These are phyloP conservation scores for Diaporthe citriasiana DNA, from an alignment of 2,329 filamentous ascomycete species.

Conservation along the genomic window DNA sequence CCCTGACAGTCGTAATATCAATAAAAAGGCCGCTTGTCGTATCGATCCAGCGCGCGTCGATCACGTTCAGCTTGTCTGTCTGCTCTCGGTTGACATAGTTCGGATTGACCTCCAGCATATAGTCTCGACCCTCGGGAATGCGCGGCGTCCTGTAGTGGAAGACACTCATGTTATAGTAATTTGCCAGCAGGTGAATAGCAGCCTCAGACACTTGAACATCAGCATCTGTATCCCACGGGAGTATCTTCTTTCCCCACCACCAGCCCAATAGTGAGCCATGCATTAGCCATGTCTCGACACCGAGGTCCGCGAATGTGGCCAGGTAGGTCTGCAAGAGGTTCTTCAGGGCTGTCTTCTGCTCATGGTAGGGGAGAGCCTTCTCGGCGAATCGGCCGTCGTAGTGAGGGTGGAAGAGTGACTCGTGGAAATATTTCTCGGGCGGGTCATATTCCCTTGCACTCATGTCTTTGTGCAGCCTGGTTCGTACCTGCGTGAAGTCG, in stretches of 20 bases:
- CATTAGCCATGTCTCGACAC: constrained; percentile 85
- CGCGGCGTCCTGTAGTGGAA: constrained; percentile 59
- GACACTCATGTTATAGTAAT: constrained; percentile 74
- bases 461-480: constrained; percentile 48
- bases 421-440: constrained; percentile 55
- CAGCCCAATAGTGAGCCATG: constrained; percentile 88
- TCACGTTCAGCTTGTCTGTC: constrained; percentile 57
- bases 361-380: constrained; percentile 62
- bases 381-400: constrained; percentile 58
- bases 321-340: constrained; percentile 81
- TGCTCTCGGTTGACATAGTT: constrained; percentile 55
- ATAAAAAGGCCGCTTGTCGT: constrained; percentile 63
- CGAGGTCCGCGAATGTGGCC: constrained; percentile 73
- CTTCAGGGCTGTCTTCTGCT: constrained; percentile 72
- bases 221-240: constrained; percentile 84
- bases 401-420: constrained; percentile 53
- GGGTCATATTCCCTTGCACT: constrained; percentile 36
- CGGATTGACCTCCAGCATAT: constrained; percentile 65
- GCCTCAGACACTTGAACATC: constrained; percentile 80
- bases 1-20: constrained; percentile 64
- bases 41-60: constrained; percentile 66
- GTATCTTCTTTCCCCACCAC: constrained; percentile 83
- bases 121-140: constrained; percentile 57
- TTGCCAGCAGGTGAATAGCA: constrained; percentile 76
- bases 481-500: constrained; percentile 44